Base-by-base conservation (phyloP, 1,284 basidiomycete genomes). In the Microbotryum lychnidis-dioicae region DNA sequence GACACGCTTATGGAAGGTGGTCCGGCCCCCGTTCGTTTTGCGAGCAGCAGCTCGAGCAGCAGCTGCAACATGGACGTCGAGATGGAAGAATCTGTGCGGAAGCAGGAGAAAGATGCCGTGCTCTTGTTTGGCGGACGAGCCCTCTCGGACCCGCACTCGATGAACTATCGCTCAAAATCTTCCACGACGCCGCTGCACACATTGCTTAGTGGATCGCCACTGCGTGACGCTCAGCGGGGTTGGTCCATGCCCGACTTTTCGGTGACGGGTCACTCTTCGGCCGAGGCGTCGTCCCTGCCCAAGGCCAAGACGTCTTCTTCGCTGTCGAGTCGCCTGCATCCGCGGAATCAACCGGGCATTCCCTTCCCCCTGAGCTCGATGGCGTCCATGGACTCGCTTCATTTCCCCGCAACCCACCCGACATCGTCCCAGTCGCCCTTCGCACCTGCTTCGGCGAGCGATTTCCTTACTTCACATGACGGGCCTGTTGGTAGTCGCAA, bases 1-100 rank as follows among this genome's bases (percentile, higher is more conserved):
- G 66, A 66, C 45, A 68, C 66, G 42, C 66, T 68, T 42, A 47
- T 50, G 37, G 66, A 68, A 44, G 31, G 44, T 5, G 66, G 66
- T 4, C 66, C 66, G 1, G 66, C 66, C 2, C 56, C 55, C 27
- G 66, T 65, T 46, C 60, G 59, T 50, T 68, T 68, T 53, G 63
- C 66, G 10, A 63, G 56, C 3, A 52, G 37, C 27, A 60, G 56
- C 5, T 52, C 55, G 33, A 58, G 49, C 2, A 25, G 56, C 63
- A 23, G 62, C 59, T 12, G 59, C 62, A 16, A 29, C 48, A 23
- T 9, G n/a, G 31, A 48, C 10, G 37, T 31, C 50, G 27, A 50
- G 23, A 37, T 50, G 6, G 58, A 51, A 57, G 62, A 63, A 0
- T 61, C 66, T 1, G 63, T 63, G 6, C 45, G 63, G 21, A 23